phyloP scores from a whole-genome alignment of 441 rosid species.

The Aquilaria agallochum region DNA sequence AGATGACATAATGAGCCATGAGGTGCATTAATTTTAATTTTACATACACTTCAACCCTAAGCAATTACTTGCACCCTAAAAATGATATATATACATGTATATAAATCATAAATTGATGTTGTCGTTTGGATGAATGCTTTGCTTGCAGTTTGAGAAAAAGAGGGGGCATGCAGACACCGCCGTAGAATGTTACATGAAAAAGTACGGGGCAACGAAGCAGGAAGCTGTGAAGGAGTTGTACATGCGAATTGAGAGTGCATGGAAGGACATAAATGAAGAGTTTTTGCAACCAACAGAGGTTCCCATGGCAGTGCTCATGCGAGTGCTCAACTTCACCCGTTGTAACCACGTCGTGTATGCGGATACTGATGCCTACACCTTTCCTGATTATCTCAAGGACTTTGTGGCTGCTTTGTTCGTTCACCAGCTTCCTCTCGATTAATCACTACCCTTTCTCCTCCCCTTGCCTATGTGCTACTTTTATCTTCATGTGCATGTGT shows the following conservation, averaged over 20 bases:
- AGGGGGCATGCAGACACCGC: neutral
- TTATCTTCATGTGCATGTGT: too few species aligned
- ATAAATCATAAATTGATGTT: constrained; percentile 7
- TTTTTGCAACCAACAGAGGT: neutral
- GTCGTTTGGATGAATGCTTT: too few species aligned
- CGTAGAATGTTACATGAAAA: constrained; percentile 11
- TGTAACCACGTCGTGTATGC: neutral
- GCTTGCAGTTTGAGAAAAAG: neutral
- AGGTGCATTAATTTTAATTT: too few species aligned
- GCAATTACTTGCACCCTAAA: too few species aligned
- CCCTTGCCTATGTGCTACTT: too few species aligned
- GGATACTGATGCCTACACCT: neutral
- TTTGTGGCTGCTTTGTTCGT: too few species aligned
- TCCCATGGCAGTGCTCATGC: neutral
- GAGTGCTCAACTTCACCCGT: constrained; percentile 2
- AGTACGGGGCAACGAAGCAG: neutral
- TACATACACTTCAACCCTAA: too few species aligned
- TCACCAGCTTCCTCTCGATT: too few species aligned
- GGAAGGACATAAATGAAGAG: constrained; percentile 3
- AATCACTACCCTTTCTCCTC: too few species aligned
- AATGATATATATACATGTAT: neutral
- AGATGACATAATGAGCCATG: too few species aligned
- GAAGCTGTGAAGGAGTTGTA: neutral
- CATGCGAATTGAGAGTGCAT: neutral
- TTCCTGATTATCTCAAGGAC: neutral